A percentile compares a stretch with the other conserved stretches of the same genome.
Evolutionary conservation across 805 yeast genomes (phyloP).

Genomic region (Saturnispora gosingensis): DNA sequence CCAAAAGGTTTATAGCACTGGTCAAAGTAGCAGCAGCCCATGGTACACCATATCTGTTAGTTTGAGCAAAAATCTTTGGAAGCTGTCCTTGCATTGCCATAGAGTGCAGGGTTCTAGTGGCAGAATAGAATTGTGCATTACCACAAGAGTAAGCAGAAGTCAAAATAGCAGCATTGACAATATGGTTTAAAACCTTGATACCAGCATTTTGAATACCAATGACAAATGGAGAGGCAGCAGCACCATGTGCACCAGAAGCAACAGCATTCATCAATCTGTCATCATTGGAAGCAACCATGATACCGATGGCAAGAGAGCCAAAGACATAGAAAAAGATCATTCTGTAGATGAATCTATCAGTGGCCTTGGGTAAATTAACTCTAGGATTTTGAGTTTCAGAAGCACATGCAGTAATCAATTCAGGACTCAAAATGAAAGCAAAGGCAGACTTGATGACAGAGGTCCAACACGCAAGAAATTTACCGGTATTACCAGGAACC

Average conservation of each 20-base stretch:
- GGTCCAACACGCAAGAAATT: constrained; percentile 55
- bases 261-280: constrained; percentile 36
- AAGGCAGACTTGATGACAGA: constrained; percentile 57
- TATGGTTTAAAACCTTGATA: constrained; percentile 47
- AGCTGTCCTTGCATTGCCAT: constrained; percentile 33
- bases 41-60: constrained; percentile 49
- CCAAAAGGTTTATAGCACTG: constrained; percentile 34
- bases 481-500: constrained; percentile 46
- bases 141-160: constrained; percentile 50
- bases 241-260: constrained; percentile 38
- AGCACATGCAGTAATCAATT: constrained; percentile 44
- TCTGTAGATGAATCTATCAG: constrained; percentile 51
- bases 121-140: constrained; percentile 33
- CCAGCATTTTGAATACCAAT: constrained; percentile 57
- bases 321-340: constrained; percentile 51
- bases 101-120: constrained; percentile 35
- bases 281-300: constrained; percentile 48
- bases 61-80: constrained; percentile 28
- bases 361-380: constrained; percentile 52
- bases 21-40: constrained; percentile 37
- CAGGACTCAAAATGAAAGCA: constrained; percentile 56
- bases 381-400: constrained; percentile 56
- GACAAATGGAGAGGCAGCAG: constrained; percentile 59
- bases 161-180: constrained; percentile 52
- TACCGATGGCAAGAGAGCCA: constrained; percentile 49